Percentiles rank a stretch among this genome's conserved stretches.
Evolutionary conservation across 2,329 filamentous ascomycete species (phyloP).

Genomic region (Capronia epimyces): DNA sequence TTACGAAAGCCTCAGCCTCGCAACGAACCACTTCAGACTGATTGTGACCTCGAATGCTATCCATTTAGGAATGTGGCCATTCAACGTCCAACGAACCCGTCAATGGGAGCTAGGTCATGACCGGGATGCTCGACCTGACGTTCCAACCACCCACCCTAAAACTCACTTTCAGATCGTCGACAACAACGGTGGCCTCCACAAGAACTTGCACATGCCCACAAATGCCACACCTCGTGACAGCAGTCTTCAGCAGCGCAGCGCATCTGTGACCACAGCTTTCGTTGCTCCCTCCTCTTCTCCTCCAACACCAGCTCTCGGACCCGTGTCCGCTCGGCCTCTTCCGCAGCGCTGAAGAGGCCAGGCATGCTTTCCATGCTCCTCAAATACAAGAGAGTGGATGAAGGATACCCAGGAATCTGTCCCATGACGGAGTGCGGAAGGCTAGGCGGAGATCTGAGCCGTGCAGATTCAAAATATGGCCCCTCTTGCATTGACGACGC

Average conservation of each 20-base stretch:
- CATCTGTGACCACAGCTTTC: neutral
- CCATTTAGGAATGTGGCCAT: no score
- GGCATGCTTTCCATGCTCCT: constrained; percentile 3
- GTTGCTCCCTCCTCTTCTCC: neutral
- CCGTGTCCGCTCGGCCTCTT: constrained; percentile 1
- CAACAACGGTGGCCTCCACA: neutral
- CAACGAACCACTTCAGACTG: no score
- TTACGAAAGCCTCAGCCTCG: no score
- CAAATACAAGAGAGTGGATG: neutral
- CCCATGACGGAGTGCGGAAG: neutral
- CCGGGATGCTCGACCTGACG: no score
- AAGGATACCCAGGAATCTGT: constrained; percentile 1
- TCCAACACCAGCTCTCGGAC: neutral
- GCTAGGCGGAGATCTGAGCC: neutral
- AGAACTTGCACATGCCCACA: neutral
- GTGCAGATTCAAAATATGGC: neutral
- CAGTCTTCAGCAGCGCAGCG: constrained; percentile 5
- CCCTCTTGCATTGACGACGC: neutral
- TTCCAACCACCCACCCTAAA: neutral
- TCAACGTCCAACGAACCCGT: no score
- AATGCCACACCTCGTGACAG: constrained; percentile 3
- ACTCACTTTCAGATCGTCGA: neutral
- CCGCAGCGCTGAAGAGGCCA: neutral
- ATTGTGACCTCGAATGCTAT: no score
- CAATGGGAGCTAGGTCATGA: no score